Percentiles rank a stretch among this genome's conserved stretches.
Evolutionary conservation across 2,329 filamentous ascomycete species (phyloP).

Genomic region (Fusarium torulosum): DNA sequence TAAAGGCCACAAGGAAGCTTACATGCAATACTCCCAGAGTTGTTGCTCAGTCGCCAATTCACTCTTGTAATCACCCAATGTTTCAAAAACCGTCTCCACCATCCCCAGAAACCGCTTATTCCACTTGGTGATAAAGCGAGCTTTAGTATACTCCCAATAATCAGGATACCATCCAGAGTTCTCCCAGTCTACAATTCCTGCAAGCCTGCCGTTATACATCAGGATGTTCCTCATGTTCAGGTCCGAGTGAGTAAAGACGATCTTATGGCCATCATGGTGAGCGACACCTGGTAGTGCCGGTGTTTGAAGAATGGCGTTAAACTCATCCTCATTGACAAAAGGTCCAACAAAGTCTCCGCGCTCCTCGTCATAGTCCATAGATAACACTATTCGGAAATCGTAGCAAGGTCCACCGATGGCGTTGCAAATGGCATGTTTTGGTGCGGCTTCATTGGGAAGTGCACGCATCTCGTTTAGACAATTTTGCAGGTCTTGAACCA

Average conservation of each 20-base stretch:
- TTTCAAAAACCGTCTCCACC: not conserved
- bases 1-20: too few species aligned
- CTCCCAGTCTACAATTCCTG: slow-evolving; percentile 49
- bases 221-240: slow-evolving; percentile 50
- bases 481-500: not conserved
- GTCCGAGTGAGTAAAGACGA: slow-evolving; percentile 60
- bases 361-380: not conserved
- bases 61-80: not conserved
- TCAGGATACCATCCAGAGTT: slow-evolving; percentile 43
- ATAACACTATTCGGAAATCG: not conserved
- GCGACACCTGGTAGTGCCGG: not conserved
- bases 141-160: slow-evolving; percentile 46
- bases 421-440: not conserved
- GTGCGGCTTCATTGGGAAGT: not conserved
- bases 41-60: not conserved
- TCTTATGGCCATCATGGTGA: slow-evolving; percentile 9
- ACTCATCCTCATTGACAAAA: slow-evolving; percentile 24
- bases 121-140: slow-evolving; percentile 18
- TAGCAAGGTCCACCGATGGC: not conserved
- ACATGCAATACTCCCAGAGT: not conserved
- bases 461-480: not conserved
- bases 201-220: slow-evolving; percentile 44
- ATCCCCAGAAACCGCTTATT: not conserved
- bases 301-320: slow-evolving; percentile 11
- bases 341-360: slow-evolving; percentile 21